Base-by-base conservation (phyloP, 441 rosid species). In the Populus hybrid region DNA sequence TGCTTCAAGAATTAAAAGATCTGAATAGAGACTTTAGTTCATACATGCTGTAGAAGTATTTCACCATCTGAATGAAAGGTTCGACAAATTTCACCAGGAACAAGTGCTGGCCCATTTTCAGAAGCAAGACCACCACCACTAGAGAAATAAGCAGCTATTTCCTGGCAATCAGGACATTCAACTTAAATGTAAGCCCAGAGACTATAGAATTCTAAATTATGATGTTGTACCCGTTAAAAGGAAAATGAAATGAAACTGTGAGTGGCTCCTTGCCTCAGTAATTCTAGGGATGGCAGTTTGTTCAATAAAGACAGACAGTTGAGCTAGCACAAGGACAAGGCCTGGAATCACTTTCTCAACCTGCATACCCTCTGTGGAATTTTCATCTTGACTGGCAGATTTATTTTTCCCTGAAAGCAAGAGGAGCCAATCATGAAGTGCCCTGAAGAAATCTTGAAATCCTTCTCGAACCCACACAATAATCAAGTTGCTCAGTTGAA, bases 401-500 rank as follows among this genome's bases (percentile, higher is more conserved):
- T 77, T 89, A 78, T 87, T 92, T 88, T 84, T 93, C 73, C 96
- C 96, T 56, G 98, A 97, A 67, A 94, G 93, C 74, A 83, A 68
- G 66, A 88, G 88, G 83, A 97, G 91, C 73, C 72, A 84, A 76
- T 82, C 84, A 80, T 93, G 88, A 81, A 97, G 90, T 77, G 88
- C 84, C 88, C 84, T 85, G 77, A 97, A 94, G 86, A 97, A 97
- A 78, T 87, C 88, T 80, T 97, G 97, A 87, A 94, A 97, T 76
- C 98, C 99, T 86, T 90, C 96, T 91, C 90, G 98, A 81, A 94
- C 90, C 92, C 92, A 93, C 82, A 86, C 92, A 77, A 86, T 76
- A 78, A 92, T 83, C 45, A 82, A 83, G 72, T 89, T 93, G 64
- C 90, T 93, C 83, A 93, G 82, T 83, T 92, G 85, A 70, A 88